A percentile compares a stretch with the other conserved stretches of the same genome.
Evolutionary conservation across 2,329 filamentous ascomycete genomes (phyloP).

Genomic region (Trichoderma hamatum): DNA sequence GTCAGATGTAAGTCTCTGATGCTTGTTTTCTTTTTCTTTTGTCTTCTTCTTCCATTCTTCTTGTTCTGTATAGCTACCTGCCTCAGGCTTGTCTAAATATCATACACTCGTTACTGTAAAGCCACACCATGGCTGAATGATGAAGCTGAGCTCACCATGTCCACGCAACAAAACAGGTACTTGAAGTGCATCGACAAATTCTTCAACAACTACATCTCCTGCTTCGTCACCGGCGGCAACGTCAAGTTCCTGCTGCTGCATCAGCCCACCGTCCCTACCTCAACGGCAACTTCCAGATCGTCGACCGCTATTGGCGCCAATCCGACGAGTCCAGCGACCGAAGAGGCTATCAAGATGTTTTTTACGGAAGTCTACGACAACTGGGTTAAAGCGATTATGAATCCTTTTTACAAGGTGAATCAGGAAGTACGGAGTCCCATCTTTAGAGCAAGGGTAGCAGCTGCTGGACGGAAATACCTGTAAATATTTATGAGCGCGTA

Average conservation of each 20-base stretch:
- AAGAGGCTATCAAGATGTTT: slow-evolving; percentile 94
- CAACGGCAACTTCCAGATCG: slow-evolving; percentile 52
- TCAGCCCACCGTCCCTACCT: slow-evolving; percentile 62
- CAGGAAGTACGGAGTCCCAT: slow-evolving; percentile 84
- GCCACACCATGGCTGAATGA: not conserved
- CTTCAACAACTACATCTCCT: slow-evolving; percentile 92
- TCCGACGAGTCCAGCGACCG: slow-evolving; percentile 84
- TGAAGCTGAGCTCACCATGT: not conserved
- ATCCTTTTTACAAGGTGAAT: slow-evolving; percentile 87
- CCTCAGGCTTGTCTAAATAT: not conserved
- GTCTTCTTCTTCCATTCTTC: no score
- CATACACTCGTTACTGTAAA: not conserved
- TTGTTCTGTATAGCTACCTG: not conserved
- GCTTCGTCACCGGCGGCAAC: slow-evolving; percentile 90
- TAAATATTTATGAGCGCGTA: slow-evolving; percentile 45
- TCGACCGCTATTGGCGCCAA: slow-evolving; percentile 79
- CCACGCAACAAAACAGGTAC: slow-evolving; percentile 63
- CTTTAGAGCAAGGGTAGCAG: slow-evolving; percentile 79
- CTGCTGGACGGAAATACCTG: slow-evolving; percentile 90
- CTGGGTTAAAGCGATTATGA: slow-evolving; percentile 97
- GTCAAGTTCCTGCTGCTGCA: slow-evolving; percentile 94
- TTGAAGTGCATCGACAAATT: slow-evolving; percentile 96
- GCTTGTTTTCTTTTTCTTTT: not conserved
- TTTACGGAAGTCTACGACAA: slow-evolving; percentile 95
- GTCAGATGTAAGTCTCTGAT: slow-evolving; percentile 67